Evolutionary conservation across 495 filamentous ascomycete species (phyloP).

Genomic region (Rusavskia elegans): DNA sequence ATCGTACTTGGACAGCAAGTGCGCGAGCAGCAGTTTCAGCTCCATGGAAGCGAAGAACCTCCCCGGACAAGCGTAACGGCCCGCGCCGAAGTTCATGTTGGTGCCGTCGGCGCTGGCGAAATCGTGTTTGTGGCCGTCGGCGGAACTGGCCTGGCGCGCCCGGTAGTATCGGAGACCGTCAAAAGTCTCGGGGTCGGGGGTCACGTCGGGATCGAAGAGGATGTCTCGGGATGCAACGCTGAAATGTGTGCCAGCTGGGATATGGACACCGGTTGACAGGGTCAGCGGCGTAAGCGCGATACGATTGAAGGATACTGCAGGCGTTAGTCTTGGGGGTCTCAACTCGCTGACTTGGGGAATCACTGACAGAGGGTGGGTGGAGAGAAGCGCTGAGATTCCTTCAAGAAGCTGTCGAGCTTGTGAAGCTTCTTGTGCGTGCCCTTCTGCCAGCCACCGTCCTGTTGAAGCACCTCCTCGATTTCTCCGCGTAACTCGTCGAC

Average conservation of each 20-base stretch:
- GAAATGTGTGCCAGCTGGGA: slow-evolving; percentile 21
- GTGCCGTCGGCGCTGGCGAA: slow-evolving; percentile 3
- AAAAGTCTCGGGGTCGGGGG: slow-evolving; percentile 8
- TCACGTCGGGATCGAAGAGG: slow-evolving; percentile 9
- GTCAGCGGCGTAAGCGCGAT: slow-evolving; percentile 22
- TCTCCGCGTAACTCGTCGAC: slow-evolving; percentile 23
- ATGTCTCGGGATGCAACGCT: slow-evolving; percentile 7
- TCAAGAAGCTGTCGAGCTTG: slow-evolving; percentile 40
- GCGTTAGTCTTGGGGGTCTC: slow-evolving; percentile 7
- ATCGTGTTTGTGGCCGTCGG: not conserved
- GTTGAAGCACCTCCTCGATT: slow-evolving; percentile 17
- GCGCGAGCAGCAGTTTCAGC: slow-evolving; percentile 9
- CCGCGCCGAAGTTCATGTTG: slow-evolving; percentile 13
- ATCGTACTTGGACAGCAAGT: not conserved
- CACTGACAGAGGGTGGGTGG: slow-evolving; percentile 24
- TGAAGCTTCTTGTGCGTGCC: slow-evolving; percentile 30
- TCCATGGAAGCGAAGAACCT: slow-evolving; percentile 10
- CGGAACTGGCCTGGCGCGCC: not conserved
- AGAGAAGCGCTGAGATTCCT: slow-evolving; percentile 30
- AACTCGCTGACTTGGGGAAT: not conserved
- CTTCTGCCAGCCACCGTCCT: slow-evolving; percentile 30
- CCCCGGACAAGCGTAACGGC: slow-evolving; percentile 12
- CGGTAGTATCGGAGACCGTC: slow-evolving; percentile 12
- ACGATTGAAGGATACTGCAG: slow-evolving; percentile 17
- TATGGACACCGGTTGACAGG: slow-evolving; percentile 27